Percentiles rank a stretch among this genome's conserved stretches.
Conservation (phyloP, 225 moss, liverwort and hornwort species). For the Sphagnum tenellum region DNA sequence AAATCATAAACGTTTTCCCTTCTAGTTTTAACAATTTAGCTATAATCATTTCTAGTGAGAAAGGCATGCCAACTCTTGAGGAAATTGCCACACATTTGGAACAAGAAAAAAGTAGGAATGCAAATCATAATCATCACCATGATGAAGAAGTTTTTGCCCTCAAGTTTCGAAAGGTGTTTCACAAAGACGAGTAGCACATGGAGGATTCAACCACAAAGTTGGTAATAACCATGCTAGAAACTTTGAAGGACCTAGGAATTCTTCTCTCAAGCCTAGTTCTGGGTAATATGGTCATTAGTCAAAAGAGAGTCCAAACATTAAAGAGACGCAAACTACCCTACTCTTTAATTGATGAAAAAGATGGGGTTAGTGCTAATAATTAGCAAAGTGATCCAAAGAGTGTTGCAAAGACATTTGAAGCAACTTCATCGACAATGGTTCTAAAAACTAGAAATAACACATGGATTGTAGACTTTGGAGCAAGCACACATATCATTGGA, state of each 20-base stretch:
- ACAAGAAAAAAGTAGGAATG: too few species aligned
- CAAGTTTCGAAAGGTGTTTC: background rate
- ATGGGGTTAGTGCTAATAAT: too few species aligned
- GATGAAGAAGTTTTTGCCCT: background rate
- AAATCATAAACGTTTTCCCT: background rate
- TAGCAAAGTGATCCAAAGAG: too few species aligned
- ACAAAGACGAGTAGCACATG: background rate
- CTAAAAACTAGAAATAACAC: background rate
- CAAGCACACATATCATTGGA: background rate
- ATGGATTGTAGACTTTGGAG: background rate
- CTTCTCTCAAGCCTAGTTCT: background rate
- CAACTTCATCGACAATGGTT: background rate
- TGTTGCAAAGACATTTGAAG: background rate
- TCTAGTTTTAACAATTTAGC: background rate
- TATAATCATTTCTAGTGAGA: background rate
- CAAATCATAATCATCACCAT: background rate
- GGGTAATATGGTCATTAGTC: background rate
- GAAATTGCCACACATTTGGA: background rate
- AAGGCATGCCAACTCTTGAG: background rate
- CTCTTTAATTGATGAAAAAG: background rate
- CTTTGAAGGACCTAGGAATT: background rate
- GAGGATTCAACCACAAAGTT: background rate
- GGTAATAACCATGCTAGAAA: background rate
- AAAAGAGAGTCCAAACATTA: background rate
- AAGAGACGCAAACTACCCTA: background rate